These are phyloP conservation scores for Colletotrichum siamense DNA, from an alignment of 2,329 filamentous ascomycete genomes.

Conservation along the genomic window DNA sequence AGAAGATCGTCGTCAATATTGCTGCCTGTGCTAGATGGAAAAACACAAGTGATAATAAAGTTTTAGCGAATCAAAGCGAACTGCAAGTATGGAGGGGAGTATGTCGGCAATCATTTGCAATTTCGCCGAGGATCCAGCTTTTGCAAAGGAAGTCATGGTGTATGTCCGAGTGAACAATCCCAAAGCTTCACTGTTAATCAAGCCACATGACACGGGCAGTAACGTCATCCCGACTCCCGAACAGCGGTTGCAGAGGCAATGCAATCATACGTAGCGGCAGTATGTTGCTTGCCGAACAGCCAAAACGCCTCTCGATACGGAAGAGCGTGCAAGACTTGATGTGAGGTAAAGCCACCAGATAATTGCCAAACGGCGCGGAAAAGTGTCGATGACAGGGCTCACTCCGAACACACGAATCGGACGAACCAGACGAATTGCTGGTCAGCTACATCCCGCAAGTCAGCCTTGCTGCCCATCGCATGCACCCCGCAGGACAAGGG, in stretches of 20 bases:
- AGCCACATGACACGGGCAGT: neutral
- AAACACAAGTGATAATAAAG: neutral
- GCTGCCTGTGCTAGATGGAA: neutral
- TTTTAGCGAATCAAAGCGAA: neutral
- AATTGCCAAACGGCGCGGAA: neutral
- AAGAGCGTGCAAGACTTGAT: neutral
- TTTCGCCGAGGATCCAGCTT: neutral
- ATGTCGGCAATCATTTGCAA: neutral
- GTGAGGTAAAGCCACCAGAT: constrained; percentile 2
- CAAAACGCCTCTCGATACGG: neutral
- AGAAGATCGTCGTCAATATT: neutral
- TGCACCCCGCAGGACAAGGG: neutral
- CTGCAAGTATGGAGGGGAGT: neutral
- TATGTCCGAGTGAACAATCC: neutral
- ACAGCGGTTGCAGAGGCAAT: neutral
- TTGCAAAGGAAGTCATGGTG: neutral
- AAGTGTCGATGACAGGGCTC: neutral
- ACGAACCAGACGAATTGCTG: neutral
- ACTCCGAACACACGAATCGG: neutral
- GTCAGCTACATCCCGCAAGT: neutral
- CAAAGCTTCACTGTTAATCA: neutral
- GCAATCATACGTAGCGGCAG: neutral
- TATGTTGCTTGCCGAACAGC: neutral
- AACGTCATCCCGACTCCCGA: neutral
- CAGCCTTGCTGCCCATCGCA: neutral